A percentile compares a stretch with the other conserved stretches of the same genome.
phyloP scores from a whole-genome alignment of 2,329 filamentous ascomycete species.

The Magnaporthiopsis rhizophila region DNA sequence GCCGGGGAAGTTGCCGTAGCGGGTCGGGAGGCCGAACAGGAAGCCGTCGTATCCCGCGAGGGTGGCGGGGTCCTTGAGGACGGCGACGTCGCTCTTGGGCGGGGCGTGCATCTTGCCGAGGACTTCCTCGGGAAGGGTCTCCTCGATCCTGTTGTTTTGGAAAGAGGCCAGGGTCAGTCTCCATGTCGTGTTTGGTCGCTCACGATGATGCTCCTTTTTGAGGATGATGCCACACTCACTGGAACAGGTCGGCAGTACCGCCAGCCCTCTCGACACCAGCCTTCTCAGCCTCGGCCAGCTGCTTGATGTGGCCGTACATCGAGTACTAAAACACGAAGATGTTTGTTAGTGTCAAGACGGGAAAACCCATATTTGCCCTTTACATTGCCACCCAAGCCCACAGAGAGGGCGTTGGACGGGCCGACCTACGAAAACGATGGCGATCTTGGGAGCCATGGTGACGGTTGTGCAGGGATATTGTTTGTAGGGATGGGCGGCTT shows the following conservation, averaged over 20 bases:
- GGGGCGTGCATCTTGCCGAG: constrained; percentile 88
- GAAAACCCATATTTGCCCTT: too few relatives aligned
- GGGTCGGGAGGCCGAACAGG: constrained; percentile 89
- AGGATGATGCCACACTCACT: constrained; percentile 37
- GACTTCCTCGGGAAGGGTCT: constrained; percentile 81
- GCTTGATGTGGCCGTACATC: constrained; percentile 84
- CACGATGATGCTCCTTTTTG: too few relatives aligned
- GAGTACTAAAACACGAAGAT: constrained; percentile 56
- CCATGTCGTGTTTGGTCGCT: background rate
- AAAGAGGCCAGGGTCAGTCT: background rate
- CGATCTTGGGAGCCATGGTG: constrained; percentile 83
- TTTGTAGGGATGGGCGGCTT: background rate
- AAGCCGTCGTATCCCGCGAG: constrained; percentile 78
- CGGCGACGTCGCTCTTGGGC: constrained; percentile 60
- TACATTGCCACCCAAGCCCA: too few relatives aligned
- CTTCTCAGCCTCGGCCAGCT: constrained; percentile 80
- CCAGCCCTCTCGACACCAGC: constrained; percentile 83
- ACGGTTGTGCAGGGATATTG: constrained; percentile 10
- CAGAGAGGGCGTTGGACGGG: background rate
- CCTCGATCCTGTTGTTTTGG: constrained; percentile 52
- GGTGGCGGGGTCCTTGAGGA: constrained; percentile 46
- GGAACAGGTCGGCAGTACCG: constrained; percentile 72
- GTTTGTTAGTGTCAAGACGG: background rate
- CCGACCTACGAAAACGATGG: constrained; percentile 73
- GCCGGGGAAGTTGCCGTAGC: constrained; percentile 93